phyloP scores from a whole-genome alignment of 148 eudicot genomes.

The Chenopodium quinoa region DNA sequence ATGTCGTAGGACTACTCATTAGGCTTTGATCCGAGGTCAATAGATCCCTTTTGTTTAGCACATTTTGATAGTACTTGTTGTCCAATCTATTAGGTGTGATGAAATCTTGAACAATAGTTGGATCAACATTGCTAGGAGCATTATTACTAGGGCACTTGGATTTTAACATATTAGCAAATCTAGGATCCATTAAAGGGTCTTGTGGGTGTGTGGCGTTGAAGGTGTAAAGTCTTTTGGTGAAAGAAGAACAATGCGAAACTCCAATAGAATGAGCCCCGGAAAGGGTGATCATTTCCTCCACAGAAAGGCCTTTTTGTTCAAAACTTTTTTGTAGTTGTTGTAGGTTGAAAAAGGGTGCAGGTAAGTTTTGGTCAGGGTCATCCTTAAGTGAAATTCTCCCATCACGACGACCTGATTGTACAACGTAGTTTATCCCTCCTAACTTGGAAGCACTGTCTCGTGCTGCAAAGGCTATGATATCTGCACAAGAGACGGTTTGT shows the following conservation, averaged over 20 bases:
- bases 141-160: slow-evolving; percentile 23
- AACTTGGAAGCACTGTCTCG: slow-evolving; percentile 38
- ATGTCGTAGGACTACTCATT: slow-evolving; percentile 26
- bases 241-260: slow-evolving; percentile 42
- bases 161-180: slow-evolving; percentile 29
- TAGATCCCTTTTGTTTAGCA: slow-evolving; percentile 28
- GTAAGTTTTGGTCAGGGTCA: slow-evolving; percentile 32
- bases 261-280: slow-evolving; percentile 54
- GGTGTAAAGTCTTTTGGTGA: slow-evolving; percentile 29
- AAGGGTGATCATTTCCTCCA: slow-evolving; percentile 44
- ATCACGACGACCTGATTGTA: slow-evolving; percentile 43
- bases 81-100: slow-evolving; percentile 37
- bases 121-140: slow-evolving; percentile 8
- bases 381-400: slow-evolving; percentile 31
- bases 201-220: slow-evolving; percentile 35
- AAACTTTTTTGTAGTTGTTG: slow-evolving; percentile 29
- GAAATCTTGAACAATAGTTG: slow-evolving; percentile 29
- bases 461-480: slow-evolving; percentile 50
- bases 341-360: slow-evolving; percentile 30
- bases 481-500: slow-evolving; percentile 40
- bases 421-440: slow-evolving; percentile 34
- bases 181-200: slow-evolving; percentile 41
- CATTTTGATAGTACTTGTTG: slow-evolving; percentile 36
- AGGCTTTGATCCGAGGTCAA: slow-evolving; percentile 41
- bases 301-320: slow-evolving; percentile 29